These are phyloP conservation scores for Hippophae rhamnoides DNA, from an alignment of 306 rosid genomes.

Conservation along the genomic window DNA sequence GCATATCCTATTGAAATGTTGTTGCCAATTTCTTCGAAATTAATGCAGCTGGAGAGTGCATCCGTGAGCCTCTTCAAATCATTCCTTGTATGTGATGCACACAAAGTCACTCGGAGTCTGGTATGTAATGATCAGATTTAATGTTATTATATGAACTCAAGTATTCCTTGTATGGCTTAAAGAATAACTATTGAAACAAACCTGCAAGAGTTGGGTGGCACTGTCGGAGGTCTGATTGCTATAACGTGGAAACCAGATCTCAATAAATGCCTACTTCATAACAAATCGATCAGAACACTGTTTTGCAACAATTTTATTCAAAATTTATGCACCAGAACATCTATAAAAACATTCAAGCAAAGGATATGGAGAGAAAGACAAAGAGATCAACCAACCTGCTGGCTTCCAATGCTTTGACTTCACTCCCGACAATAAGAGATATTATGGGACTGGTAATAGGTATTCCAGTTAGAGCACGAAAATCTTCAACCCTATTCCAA, in stretches of 20 bases:
- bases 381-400: slow-evolving; percentile 43
- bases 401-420: slow-evolving; percentile 77
- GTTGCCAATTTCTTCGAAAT: slow-evolving; percentile 48
- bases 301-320: not conserved
- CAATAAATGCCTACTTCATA: slow-evolving; percentile 55
- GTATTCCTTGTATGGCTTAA: not conserved
- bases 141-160: not conserved
- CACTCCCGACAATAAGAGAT: slow-evolving; percentile 77
- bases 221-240: slow-evolving; percentile 93
- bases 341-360: not conserved
- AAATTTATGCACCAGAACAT: not conserved
- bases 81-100: slow-evolving; percentile 65
- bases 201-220: slow-evolving; percentile 98
- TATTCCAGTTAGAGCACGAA: slow-evolving; percentile 67
- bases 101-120: slow-evolving; percentile 74
- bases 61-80: slow-evolving; percentile 60
- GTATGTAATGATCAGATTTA: not conserved
- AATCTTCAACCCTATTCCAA: slow-evolving; percentile 72
- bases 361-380: slow-evolving; percentile 2
- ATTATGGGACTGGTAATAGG: slow-evolving; percentile 78
- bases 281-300: slow-evolving; percentile 8
- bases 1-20: slow-evolving; percentile 38
- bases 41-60: slow-evolving; percentile 58
- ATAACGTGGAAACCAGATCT: slow-evolving; percentile 91
- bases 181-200: slow-evolving; percentile 15